Percentiles rank a stretch among this genome's conserved stretches.
These are phyloP conservation scores for Pseudocercospora musae DNA, from an alignment of 2,329 filamentous ascomycete genomes.

Conservation along the genomic window DNA sequence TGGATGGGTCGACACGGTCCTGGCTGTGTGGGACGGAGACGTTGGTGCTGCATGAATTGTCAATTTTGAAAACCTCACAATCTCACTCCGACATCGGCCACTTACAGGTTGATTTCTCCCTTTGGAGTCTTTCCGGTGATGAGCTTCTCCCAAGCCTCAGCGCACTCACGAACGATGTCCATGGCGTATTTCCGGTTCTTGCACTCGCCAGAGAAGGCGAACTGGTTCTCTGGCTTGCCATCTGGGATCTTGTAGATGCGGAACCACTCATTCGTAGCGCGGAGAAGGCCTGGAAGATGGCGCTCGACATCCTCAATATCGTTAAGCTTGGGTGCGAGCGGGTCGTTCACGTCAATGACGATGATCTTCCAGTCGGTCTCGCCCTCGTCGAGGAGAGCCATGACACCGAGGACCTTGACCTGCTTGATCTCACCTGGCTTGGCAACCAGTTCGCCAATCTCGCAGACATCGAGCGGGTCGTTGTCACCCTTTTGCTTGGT, in stretches of 20 bases:
- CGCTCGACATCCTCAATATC: slow-evolving; percentile 98
- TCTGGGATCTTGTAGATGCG: slow-evolving; percentile 99
- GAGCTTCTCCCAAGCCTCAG: slow-evolving; percentile 94
- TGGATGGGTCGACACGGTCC: slow-evolving; percentile 64
- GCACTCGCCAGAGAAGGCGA: slow-evolving; percentile 99
- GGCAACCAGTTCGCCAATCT: slow-evolving; percentile 97
- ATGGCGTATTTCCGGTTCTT: slow-evolving; percentile 99
- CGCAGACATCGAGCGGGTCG: slow-evolving; percentile 98
- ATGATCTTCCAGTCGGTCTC: slow-evolving; percentile 99
- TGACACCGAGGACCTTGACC: slow-evolving; percentile 99
- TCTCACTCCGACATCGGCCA: slow-evolving; percentile 26
- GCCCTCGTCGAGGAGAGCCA: slow-evolving; percentile 98
- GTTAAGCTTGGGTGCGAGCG: slow-evolving; percentile 92
- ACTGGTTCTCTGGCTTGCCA: slow-evolving; percentile 99
- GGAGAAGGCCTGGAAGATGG: slow-evolving; percentile 92
- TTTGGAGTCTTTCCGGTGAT: slow-evolving; percentile 82
- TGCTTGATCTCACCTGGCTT: slow-evolving; percentile 98
- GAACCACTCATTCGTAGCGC: slow-evolving; percentile 99
- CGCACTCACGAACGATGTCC: slow-evolving; percentile 93
- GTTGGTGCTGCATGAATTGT: slow-evolving; percentile 66
- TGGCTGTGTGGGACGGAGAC: slow-evolving; percentile 69
- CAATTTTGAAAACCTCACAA: not conserved
- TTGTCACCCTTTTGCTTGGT: slow-evolving; percentile 99
- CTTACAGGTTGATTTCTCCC: slow-evolving; percentile 79
- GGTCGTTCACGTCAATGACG: slow-evolving; percentile 97